A percentile compares a stretch with the other conserved stretches of the same genome.
These are phyloP conservation scores for Hanseniaspora meyeri DNA, from an alignment of 805 yeast genomes.

Conservation along the genomic window DNA sequence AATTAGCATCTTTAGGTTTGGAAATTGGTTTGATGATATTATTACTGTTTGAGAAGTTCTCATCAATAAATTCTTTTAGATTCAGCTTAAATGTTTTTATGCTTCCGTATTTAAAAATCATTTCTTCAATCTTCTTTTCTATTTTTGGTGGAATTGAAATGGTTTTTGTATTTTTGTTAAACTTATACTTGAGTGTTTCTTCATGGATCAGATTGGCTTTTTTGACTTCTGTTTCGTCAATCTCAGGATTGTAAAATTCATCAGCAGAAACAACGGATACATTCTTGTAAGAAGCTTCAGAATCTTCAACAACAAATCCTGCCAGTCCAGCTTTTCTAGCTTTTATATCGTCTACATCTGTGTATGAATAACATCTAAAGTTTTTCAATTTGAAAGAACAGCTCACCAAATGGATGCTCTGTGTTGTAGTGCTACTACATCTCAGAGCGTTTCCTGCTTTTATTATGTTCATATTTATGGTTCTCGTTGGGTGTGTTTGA, in stretches of 20 bases:
- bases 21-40: constrained; percentile 18
- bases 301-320: constrained; percentile 3
- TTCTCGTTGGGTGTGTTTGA: too few relatives aligned
- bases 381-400: background rate
- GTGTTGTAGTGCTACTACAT: background rate
- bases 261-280: background rate
- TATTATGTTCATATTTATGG: too few relatives aligned
- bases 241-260: background rate
- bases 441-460: background rate
- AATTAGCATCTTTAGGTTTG: constrained; percentile 48
- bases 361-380: background rate
- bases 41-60: background rate
- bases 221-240: background rate
- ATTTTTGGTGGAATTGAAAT: background rate
- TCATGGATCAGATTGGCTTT: background rate
- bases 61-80: background rate
- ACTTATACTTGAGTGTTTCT: constrained; percentile 1
- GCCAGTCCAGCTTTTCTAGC: constrained; percentile 1
- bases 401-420: too few relatives aligned
- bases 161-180: background rate
- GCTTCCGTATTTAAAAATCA: background rate
- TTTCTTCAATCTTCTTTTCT: background rate
- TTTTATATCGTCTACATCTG: background rate
- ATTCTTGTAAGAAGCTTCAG: background rate
- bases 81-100: background rate